phyloP scores from a whole-genome alignment of 495 filamentous ascomycete species.

The Aspergillus bertholletiae region DNA sequence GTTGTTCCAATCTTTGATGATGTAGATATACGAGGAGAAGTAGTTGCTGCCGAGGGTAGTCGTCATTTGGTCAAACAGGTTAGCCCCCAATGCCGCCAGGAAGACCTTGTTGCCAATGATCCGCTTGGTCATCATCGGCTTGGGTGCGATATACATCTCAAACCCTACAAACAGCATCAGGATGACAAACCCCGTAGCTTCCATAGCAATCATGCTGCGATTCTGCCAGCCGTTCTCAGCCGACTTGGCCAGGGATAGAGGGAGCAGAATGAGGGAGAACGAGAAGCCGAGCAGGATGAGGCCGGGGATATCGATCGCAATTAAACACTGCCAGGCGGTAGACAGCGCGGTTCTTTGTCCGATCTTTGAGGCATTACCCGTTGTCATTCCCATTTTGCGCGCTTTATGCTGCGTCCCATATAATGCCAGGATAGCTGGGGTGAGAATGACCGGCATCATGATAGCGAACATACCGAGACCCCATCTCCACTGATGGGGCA shows the following conservation, averaged over 20 bases:
- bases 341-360: neutral
- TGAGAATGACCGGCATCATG: slow-evolving; percentile 46
- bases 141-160: slow-evolving; percentile 3
- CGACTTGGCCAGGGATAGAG: slow-evolving; percentile 46
- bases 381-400: slow-evolving; percentile 25
- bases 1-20: slow-evolving; percentile 13
- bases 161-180: slow-evolving; percentile 5
- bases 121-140: slow-evolving; percentile 4
- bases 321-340: neutral
- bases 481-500: slow-evolving; percentile 55
- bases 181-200: slow-evolving; percentile 4
- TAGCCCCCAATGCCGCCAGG: no score
- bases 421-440: slow-evolving; percentile 42
- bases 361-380: slow-evolving; percentile 3
- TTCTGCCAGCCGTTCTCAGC: slow-evolving; percentile 19
- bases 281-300: slow-evolving; percentile 50
- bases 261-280: slow-evolving; percentile 54
- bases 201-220: slow-evolving; percentile 13
- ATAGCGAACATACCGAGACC: slow-evolving; percentile 55
- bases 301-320: slow-evolving; percentile 27
- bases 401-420: slow-evolving; percentile 51
- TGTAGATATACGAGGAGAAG: slow-evolving; percentile 10
- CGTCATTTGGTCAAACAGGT: no score
- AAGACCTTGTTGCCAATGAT: slow-evolving; percentile 11
- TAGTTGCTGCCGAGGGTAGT: slow-evolving; percentile 13